Evolutionary conservation across 768 basidiomycete genomes (phyloP), one percentile per base, ranked within the genome.

Genomic region (Calocera viscosa): DNA sequence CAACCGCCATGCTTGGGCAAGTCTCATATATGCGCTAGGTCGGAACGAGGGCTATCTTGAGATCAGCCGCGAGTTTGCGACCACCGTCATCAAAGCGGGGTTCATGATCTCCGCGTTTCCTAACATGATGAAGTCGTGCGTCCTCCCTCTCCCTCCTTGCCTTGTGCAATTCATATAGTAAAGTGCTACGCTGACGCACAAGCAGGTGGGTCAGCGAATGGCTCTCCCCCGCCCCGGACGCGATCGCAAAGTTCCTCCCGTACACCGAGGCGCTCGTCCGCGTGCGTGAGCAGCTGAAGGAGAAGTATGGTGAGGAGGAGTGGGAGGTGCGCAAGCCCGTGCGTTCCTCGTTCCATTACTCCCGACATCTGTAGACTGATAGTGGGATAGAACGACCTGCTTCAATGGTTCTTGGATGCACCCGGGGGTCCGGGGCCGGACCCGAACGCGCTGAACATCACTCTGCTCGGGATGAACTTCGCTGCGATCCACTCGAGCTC

Each of bases 331-430:
- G 19, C 16, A 47, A 47, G 43, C 43, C 43, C 19, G 43, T 47
- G 24, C 43, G 43, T 47, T 19, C 19, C 16, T 47, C 19, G 8
- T 47, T 17, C 35, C 35, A 5, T 14, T 5, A 38, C 7, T 38
- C 7, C 35, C n/a, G n/a, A n/a, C n/a, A n/a, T n/a, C n/a, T n/a
- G n/a, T n/a, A n/a, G n/a, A 40, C 39, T 40, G 19, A 40, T 10
- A 40, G 11, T 10, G 43, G 43, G 19, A 17, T 38, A 81, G 80
- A 77, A 78, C 47, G 78, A 80, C 66, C 49, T 79, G 32, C 67
- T 82, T 2, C 73, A 72, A 22, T 80, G 79, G 79, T 68, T 80
- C 32, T 70, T 80, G 47, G 77, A 81, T 33, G 72, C 71, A 0
- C 74, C 74, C 2, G 69, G 67, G 5, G 67, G 69, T 1, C 72